Conservation (phyloP, 2,329 filamentous ascomycete genomes). For the Sporothrix phasma region DNA sequence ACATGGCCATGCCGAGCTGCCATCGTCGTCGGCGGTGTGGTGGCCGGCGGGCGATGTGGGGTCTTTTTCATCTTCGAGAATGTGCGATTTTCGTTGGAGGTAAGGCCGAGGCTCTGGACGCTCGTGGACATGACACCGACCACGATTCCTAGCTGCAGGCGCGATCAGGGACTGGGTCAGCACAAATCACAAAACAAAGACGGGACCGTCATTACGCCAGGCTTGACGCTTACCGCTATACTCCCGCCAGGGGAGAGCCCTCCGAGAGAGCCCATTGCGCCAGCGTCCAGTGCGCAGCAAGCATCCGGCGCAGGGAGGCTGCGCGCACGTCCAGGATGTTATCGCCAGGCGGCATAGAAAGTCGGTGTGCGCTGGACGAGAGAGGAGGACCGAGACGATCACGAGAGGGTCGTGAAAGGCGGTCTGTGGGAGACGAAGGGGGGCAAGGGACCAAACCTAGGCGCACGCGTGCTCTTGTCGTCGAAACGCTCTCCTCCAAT, state of each 20-base stretch:
- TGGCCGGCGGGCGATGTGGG: slow-evolving; percentile 69
- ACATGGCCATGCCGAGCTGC: slow-evolving; percentile 97
- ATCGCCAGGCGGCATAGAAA: slow-evolving; percentile 12
- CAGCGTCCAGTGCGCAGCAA: slow-evolving; percentile 29
- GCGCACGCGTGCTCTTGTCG: not conserved
- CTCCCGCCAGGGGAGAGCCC: slow-evolving; percentile 69
- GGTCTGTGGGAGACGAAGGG: slow-evolving; percentile 22
- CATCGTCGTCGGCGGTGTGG: slow-evolving; percentile 85
- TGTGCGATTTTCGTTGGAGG: slow-evolving; percentile 96
- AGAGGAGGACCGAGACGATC: not conserved
- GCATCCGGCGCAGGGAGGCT: slow-evolving; percentile 32
- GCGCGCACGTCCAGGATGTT: slow-evolving; percentile 8
- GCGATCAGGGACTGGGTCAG: not conserved
- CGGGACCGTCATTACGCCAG: not conserved
- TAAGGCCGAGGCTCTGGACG: slow-evolving; percentile 88
- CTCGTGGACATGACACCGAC: slow-evolving; percentile 90
- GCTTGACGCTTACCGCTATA: slow-evolving; percentile 51
- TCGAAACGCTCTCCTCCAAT: not conserved
- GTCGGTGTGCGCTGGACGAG: not conserved
- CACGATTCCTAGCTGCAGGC: slow-evolving; percentile 71
- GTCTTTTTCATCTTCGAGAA: slow-evolving; percentile 91
- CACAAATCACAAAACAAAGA: not conserved
- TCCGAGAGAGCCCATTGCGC: slow-evolving; percentile 61
- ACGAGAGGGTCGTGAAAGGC: not conserved
- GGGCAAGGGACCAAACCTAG: not conserved